phyloP scores from a whole-genome alignment of 371 early-diverging fungal species.

The Gilbertella persicaria region DNA sequence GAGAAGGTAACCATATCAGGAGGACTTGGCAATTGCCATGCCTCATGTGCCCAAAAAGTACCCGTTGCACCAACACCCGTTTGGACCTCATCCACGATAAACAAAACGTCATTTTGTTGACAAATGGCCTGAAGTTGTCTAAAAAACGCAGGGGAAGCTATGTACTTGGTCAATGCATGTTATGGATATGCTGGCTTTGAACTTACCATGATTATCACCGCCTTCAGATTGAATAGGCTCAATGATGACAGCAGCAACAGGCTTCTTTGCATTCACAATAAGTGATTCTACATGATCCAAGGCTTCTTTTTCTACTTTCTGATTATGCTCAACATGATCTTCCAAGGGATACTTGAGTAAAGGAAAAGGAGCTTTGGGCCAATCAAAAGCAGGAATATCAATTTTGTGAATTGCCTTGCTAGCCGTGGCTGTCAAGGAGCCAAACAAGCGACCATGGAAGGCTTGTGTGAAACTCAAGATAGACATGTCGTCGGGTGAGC shows the following conservation, averaged over 20 bases:
- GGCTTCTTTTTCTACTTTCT: constrained; percentile 56
- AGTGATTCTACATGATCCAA: constrained; percentile 53
- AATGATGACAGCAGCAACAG: constrained; percentile 75
- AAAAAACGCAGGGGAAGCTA: constrained; percentile 71
- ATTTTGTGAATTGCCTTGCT: constrained; percentile 75
- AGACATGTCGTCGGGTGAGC: constrained; percentile 64
- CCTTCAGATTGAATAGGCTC: constrained; percentile 88
- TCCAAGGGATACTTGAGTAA: constrained; percentile 64
- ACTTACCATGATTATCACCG: constrained; percentile 70
- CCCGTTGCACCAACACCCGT: constrained; percentile 87
- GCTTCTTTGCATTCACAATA: constrained; percentile 50
- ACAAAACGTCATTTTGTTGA: constrained; percentile 59
- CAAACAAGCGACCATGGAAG: constrained; percentile 78
- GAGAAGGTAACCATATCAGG: constrained; percentile 81
- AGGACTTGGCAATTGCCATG: constrained; percentile 64
- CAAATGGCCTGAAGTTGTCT: constrained; percentile 67
- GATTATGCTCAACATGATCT: constrained; percentile 55
- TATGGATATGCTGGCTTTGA: not conserved
- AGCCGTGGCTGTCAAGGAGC: constrained; percentile 69
- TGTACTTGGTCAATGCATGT: not conserved
- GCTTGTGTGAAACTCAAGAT: constrained; percentile 70
- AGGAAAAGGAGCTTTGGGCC: constrained; percentile 69
- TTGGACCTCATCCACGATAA: constrained; percentile 88
- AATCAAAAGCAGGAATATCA: constrained; percentile 75
- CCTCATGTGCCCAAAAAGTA: constrained; percentile 78